phyloP scores from a whole-genome alignment of 306 rosid genomes.

The Phaseolus lunatus region DNA sequence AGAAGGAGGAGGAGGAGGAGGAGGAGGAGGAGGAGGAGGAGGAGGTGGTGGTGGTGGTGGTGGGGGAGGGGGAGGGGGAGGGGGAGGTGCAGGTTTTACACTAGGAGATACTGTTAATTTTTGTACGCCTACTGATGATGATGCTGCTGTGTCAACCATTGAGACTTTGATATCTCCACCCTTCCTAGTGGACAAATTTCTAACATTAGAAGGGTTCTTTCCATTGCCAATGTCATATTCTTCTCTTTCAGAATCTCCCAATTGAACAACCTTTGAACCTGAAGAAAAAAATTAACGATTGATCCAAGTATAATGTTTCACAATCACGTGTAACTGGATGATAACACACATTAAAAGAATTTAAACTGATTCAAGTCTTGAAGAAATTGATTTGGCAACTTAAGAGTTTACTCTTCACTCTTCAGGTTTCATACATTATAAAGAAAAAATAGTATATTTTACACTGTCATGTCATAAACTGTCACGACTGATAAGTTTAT shows the following conservation, averaged over 20 bases:
- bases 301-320: slow-evolving; percentile 31
- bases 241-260: slow-evolving; percentile 50
- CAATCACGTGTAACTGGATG: not conserved
- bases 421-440: not conserved
- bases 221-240: slow-evolving; percentile 43
- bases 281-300: slow-evolving; percentile 36
- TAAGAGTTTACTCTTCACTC: not conserved
- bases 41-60: slow-evolving; percentile 53
- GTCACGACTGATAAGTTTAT: no score
- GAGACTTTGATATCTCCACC: slow-evolving; percentile 46
- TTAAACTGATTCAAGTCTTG: not conserved
- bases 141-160: slow-evolving; percentile 35
- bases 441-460: not conserved
- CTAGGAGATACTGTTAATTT: slow-evolving; percentile 56
- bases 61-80: slow-evolving; percentile 20
- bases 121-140: slow-evolving; percentile 46
- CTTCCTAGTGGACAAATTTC: slow-evolving; percentile 47
- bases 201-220: slow-evolving; percentile 41
- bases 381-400: not conserved
- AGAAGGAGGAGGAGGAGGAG: slow-evolving; percentile 43
- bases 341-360: not conserved
- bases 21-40: slow-evolving; percentile 57
- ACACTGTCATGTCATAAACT: no score
- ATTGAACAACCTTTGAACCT: slow-evolving; percentile 59
- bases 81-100: not conserved